Percentiles rank a stretch among this genome's conserved stretches.
These are phyloP conservation scores for Pichia sp. DNA, from an alignment of 1,139 yeast species.

Conservation along the genomic window DNA sequence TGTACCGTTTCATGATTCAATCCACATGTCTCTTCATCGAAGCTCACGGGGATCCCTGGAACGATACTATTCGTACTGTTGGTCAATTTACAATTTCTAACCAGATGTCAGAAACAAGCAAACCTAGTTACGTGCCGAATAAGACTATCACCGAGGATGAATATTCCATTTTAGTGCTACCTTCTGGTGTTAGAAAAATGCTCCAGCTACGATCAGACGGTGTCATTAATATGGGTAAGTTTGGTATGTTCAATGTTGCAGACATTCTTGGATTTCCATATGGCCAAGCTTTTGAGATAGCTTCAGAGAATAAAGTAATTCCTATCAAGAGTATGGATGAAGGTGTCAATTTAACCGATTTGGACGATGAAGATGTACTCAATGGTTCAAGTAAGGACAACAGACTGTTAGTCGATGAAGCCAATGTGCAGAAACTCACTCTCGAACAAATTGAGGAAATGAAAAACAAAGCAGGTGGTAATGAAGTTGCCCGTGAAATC, in stretches of 20 bases:
- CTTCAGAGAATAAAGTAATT: constrained; percentile 46
- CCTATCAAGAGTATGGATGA: constrained; percentile 36
- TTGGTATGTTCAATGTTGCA: constrained; percentile 75
- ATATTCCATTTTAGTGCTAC: constrained; percentile 64
- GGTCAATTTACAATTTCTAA: neutral
- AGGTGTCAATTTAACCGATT: constrained; percentile 18
- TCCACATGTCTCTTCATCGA: too few species aligned
- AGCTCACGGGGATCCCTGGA: too few species aligned
- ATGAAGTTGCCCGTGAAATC: constrained; percentile 68
- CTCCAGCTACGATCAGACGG: constrained; percentile 57
- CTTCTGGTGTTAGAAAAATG: constrained; percentile 72
- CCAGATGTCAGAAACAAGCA: neutral
- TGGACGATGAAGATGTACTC: constrained; percentile 20
- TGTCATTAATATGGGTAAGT: constrained; percentile 73
- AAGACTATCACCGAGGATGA: constrained; percentile 32
- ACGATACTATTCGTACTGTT: too few species aligned
- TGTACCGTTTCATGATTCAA: too few species aligned
- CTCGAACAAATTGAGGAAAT: constrained; percentile 73
- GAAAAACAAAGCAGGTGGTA: constrained; percentile 58
- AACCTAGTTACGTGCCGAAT: constrained; percentile 22
- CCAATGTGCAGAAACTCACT: constrained; percentile 68
- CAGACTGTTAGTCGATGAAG: constrained; percentile 65
- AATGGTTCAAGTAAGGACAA: constrained; percentile 43
- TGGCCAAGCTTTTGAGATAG: constrained; percentile 86
- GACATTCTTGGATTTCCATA: constrained; percentile 73